phyloP scores from a whole-genome alignment of 768 basidiomycete species.

The Naganishia onofrii region DNA sequence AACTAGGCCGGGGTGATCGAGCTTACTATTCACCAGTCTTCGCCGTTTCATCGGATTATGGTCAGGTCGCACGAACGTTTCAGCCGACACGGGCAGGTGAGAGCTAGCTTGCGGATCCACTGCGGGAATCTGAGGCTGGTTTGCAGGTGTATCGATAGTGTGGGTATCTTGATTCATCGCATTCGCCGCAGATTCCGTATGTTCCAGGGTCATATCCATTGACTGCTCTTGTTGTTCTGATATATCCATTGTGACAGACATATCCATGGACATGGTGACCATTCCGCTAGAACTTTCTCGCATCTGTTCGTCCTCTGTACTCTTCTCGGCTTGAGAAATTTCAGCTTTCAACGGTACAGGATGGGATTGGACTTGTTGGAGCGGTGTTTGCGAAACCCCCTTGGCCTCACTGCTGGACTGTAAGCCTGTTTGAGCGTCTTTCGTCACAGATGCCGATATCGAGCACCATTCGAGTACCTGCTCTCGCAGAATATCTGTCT shows the following conservation, averaged over 20 bases:
- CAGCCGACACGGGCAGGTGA: neutral
- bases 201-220: constrained; percentile 10
- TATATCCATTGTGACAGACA: constrained; percentile 14
- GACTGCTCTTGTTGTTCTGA: constrained; percentile 8
- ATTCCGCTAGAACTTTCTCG: neutral
- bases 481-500: constrained; percentile 14
- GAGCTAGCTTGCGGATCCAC: neutral
- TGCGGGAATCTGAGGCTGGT: neutral
- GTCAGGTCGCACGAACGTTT: neutral
- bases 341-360: neutral
- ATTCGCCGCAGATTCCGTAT: neutral
- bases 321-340: too few species aligned
- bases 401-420: neutral
- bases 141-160: neutral
- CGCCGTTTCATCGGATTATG: neutral
- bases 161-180: neutral
- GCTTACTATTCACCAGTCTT: constrained; percentile 24
- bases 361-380: neutral
- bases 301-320: neutral
- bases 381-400: neutral
- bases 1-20: neutral
- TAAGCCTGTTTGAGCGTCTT: neutral
- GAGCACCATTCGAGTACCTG: constrained; percentile 28
- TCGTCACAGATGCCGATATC: neutral
- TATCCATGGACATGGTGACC: constrained; percentile 13